Conservation (phyloP, 257 asterid genomes). For the Apocynum venetum region DNA sequence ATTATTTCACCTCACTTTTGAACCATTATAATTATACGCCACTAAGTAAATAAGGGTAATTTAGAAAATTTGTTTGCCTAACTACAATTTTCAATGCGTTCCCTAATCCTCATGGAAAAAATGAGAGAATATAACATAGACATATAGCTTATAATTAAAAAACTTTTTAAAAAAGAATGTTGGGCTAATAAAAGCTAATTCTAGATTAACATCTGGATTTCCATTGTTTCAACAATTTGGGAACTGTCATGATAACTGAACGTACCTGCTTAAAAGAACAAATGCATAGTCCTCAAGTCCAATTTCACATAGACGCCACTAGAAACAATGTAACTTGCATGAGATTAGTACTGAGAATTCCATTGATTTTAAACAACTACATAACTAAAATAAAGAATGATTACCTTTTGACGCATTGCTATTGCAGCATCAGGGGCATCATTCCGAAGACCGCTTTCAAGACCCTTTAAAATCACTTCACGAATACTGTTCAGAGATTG, state of each 20-base stretch:
- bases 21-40: no score
- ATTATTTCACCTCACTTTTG: no score
- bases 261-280: conserved; percentile 94
- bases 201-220: neutral
- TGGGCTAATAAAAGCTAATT: neutral
- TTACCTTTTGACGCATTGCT: conserved; percentile 97
- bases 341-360: conserved; percentile 12
- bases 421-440: conserved; percentile 95
- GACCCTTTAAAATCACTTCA: conserved; percentile 76
- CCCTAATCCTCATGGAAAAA: no score
- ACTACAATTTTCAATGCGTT: no score
- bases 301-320: conserved; percentile 99
- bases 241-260: neutral
- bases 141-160: neutral
- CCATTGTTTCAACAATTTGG: neutral
- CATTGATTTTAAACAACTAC: conserved; percentile 4
- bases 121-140: neutral
- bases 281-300: conserved; percentile 96
- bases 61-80: no score
- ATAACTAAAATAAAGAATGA: conserved; percentile 7
- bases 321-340: conserved; percentile 21
- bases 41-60: no score
- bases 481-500: conserved; percentile 65
- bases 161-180: neutral
- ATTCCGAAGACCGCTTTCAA: conserved; percentile 90